phyloP scores from a whole-genome alignment of 1,284 basidiomycete species.

The Leccinum subfulvum region DNA sequence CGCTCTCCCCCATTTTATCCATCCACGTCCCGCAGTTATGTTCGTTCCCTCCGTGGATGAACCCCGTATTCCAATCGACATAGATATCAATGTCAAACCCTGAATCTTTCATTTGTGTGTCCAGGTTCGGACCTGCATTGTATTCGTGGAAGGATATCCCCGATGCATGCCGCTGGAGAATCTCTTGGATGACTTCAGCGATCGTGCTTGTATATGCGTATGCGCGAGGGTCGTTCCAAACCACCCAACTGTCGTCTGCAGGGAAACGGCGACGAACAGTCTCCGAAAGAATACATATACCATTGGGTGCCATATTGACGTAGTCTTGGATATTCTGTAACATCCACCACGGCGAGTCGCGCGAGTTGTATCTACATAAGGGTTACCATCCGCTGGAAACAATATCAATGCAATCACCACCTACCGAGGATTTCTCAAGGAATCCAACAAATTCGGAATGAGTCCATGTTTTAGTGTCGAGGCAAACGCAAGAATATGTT shows the following conservation, averaged over 20 bases:
- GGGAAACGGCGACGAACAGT: conserved; percentile 90
- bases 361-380: conserved; percentile 75
- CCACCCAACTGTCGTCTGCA: conserved; percentile 88
- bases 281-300: conserved; percentile 78
- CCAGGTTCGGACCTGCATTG: conserved; percentile 93
- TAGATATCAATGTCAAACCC: conserved; percentile 94
- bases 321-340: conserved; percentile 98
- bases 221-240: conserved; percentile 85
- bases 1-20: conserved; percentile 96
- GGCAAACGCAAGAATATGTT: conserved; percentile 87
- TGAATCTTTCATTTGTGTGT: conserved; percentile 90
- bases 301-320: conserved; percentile 80
- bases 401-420: conserved; percentile 26
- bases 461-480: conserved; percentile 86
- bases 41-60: conserved; percentile 86
- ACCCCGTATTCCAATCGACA: conserved; percentile 93
- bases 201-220: conserved; percentile 81
- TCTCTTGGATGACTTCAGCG: conserved; percentile 94
- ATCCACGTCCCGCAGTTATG: conserved; percentile 92
- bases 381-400: background rate
- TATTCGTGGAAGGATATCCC: conserved; percentile 96
- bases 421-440: conserved; percentile 77
- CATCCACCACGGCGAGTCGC: conserved; percentile 98
- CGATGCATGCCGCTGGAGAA: conserved; percentile 88
- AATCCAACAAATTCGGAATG: conserved; percentile 92